phyloP scores from a whole-genome alignment of 139 green algal genomes.

The Limnomonas spitsbergensis region DNA sequence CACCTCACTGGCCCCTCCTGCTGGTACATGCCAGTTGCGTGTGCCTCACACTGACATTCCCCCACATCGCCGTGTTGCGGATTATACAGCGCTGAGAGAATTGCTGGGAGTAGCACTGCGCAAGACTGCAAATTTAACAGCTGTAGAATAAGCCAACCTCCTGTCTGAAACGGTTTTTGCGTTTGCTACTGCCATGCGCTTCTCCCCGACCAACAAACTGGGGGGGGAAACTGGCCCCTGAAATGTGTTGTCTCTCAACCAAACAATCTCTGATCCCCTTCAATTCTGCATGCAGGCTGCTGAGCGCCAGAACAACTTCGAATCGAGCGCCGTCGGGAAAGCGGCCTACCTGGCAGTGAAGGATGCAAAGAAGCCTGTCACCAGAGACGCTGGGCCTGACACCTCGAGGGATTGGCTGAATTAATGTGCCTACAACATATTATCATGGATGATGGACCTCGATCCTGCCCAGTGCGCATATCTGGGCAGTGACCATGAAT shows the following conservation, averaged over 20 bases:
- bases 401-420: background rate
- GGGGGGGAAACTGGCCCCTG: too few species aligned
- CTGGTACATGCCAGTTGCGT: too few species aligned
- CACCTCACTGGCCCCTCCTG: too few species aligned
- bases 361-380: slow-evolving; percentile 4
- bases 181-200: background rate
- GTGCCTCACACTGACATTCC: too few species aligned
- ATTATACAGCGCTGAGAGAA: too few species aligned
- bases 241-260: background rate
- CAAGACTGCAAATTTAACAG: background rate
- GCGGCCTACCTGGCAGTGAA: background rate
- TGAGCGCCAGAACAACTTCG: background rate
- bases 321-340: background rate
- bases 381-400: background rate
- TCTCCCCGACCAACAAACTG: background rate
- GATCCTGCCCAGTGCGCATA: too few species aligned
- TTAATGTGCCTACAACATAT: background rate
- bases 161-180: background rate
- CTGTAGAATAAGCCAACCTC: background rate
- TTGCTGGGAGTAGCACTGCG: too few species aligned
- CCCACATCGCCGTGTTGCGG: background rate
- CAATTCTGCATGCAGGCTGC: slow-evolving; percentile 6
- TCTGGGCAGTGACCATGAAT: too few species aligned
- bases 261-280: background rate
- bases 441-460: too few species aligned